Evolutionary conservation across 768 basidiomycete species (phyloP), one percentile per base, ranked within the genome.

Genomic region (Phaeotremella fagi): DNA sequence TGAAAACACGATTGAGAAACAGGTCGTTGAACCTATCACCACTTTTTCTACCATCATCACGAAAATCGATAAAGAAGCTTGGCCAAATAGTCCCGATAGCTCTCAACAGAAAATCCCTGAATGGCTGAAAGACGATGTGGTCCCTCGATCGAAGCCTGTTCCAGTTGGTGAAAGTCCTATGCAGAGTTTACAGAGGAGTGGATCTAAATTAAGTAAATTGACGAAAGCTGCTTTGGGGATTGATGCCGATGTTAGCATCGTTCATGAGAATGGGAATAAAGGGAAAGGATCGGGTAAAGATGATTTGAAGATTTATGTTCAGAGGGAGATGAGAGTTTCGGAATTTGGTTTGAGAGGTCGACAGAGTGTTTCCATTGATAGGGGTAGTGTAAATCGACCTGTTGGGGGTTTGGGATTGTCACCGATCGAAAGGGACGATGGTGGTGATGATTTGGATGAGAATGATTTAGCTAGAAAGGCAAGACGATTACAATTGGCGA

Each of bases 401-500:
- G n/a, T n/a, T n/a, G n/a, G n/a, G n/a, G n/a, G n/a, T n/a, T n/a
- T n/a, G n/a, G n/a, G n/a, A n/a, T n/a, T n/a, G n/a, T n/a, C n/a
- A n/a, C n/a, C n/a, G n/a, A n/a, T n/a, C n/a, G n/a, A n/a, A n/a
- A n/a, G n/a, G n/a, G n/a, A n/a, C n/a, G 31, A 16, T 7, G 31
- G 31, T 33, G 31, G 16, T 9, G 23, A 5, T 45, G 44, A 25
- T 7, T 6, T 23, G 27, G 42, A 49, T 23, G 46, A 44, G 36
- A 51, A 41, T 22, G 50, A 48, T 4, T 22, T 16, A 9, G 20
- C 36, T 3, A 47, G 45, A 3, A 28, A 46, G 3, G 14, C 25
- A 45, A 52, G 51, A 43, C 52, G 59, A 43, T 44, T 48, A 25
- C 65, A 67, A 35, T 31, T 58, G 1, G 61, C 61, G 27, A 67